Evolutionary conservation across 257 asterid genomes (phyloP).

Genomic region (Nicotiana sylvestris): DNA sequence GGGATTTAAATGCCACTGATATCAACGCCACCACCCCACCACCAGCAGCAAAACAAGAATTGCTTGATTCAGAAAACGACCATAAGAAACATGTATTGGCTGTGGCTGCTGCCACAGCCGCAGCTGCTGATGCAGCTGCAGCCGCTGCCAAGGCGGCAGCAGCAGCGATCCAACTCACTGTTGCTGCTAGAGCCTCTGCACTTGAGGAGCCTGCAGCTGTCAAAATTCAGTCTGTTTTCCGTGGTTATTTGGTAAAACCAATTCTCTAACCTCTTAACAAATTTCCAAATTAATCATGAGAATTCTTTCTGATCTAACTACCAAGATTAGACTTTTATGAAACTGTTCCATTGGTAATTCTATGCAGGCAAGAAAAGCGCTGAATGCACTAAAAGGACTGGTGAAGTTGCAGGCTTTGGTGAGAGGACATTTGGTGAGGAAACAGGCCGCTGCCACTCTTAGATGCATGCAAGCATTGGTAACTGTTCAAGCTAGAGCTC

Average conservation of each 20-base stretch:
- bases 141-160: constrained; percentile 81
- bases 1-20: neutral
- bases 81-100: constrained; percentile 56
- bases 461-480: constrained; percentile 91
- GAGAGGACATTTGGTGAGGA: constrained; percentile 88
- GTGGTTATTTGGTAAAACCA: constrained; percentile 60
- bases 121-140: constrained; percentile 63
- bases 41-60: constrained; percentile 12
- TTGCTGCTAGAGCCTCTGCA: constrained; percentile 30
- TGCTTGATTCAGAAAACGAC: constrained; percentile 31
- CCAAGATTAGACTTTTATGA: neutral
- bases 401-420: constrained; percentile 92
- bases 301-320: neutral
- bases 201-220: constrained; percentile 56
- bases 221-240: constrained; percentile 73
- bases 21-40: neutral
- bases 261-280: neutral
- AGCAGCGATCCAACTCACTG: constrained; percentile 52
- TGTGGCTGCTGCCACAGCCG: constrained; percentile 64
- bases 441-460: constrained; percentile 82
- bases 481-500: constrained; percentile 71
- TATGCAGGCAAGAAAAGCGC: constrained; percentile 78
- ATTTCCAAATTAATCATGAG: neutral
- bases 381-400: constrained; percentile 90
- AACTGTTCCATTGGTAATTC: neutral